A percentile compares a stretch with the other conserved stretches of the same genome.
Evolutionary conservation across 108 stramenopile genomes (phyloP).

Genomic region (Fistulifera solaris): DNA sequence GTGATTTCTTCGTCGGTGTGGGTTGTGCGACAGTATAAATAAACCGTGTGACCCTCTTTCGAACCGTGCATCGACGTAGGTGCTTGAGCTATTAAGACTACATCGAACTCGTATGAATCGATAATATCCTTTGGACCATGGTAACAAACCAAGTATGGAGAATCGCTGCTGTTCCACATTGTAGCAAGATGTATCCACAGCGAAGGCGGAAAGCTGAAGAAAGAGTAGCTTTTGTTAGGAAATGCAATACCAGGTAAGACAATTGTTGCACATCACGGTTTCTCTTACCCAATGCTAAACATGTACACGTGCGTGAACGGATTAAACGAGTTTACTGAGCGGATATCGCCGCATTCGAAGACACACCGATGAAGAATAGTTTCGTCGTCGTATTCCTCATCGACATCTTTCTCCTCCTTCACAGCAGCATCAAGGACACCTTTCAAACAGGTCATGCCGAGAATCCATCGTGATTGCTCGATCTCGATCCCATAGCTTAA

Average conservation of each 20-base stretch:
- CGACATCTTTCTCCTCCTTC: background rate
- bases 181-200: constrained; percentile 51
- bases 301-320: constrained; percentile 98
- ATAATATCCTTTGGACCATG: constrained; percentile 63
- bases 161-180: constrained; percentile 61
- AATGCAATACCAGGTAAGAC: constrained; percentile 1
- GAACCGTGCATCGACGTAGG: constrained; percentile 84
- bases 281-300: constrained; percentile 87
- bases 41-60: constrained; percentile 69
- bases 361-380: constrained; percentile 23
- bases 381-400: constrained; percentile 15
- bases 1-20: background rate
- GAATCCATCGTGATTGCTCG: constrained; percentile 71
- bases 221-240: background rate
- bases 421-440: constrained; percentile 39
- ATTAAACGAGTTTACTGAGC: constrained; percentile 75
- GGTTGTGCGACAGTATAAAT: constrained; percentile 57
- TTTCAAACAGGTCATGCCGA: constrained; percentile 68
- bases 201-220: constrained; percentile 53
- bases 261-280: background rate
- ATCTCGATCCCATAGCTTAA: constrained; percentile 91
- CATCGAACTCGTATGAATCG: constrained; percentile 61
- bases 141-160: constrained; percentile 71
- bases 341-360: constrained; percentile 82
- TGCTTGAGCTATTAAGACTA: constrained; percentile 58